phyloP scores from a whole-genome alignment of 768 basidiomycete genomes.

The Leccinum ochraceum region DNA sequence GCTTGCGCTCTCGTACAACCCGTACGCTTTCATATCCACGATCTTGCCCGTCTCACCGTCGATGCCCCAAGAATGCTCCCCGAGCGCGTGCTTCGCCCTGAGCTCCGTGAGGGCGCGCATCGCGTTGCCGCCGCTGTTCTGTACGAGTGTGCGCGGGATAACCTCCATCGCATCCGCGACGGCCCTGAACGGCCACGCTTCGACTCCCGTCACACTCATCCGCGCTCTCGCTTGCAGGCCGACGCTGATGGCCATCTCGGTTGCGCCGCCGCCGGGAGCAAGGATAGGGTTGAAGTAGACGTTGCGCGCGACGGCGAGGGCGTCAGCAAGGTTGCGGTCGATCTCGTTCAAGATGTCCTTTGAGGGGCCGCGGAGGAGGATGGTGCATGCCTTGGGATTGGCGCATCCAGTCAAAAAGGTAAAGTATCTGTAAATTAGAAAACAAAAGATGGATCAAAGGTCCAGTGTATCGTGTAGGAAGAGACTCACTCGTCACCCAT shows the following conservation, averaged over 20 bases:
- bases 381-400: constrained; percentile 94
- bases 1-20: constrained; percentile 92
- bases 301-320: constrained; percentile 96
- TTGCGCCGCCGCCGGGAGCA: constrained; percentile 96
- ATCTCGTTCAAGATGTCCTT: constrained; percentile 99
- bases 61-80: constrained; percentile 90
- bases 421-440: constrained; percentile 68
- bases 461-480: too few species aligned
- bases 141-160: constrained; percentile 91
- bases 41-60: constrained; percentile 96
- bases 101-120: constrained; percentile 93
- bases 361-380: constrained; percentile 94
- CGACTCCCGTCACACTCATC: constrained; percentile 73
- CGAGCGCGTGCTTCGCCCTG: constrained; percentile 93
- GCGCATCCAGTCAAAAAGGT: constrained; percentile 93
- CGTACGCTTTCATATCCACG: constrained; percentile 93
- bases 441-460: not conserved
- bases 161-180: constrained; percentile 98
- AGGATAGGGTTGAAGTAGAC: constrained; percentile 94
- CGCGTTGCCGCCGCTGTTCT: constrained; percentile 94
- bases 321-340: constrained; percentile 95
- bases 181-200: constrained; percentile 88
- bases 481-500: too few species aligned
- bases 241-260: constrained; percentile 96
- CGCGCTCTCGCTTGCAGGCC: constrained; percentile 80